Evolutionary conservation across 2,329 filamentous ascomycete genomes (phyloP).

Genomic region (Colletotrichum australisinense): DNA sequence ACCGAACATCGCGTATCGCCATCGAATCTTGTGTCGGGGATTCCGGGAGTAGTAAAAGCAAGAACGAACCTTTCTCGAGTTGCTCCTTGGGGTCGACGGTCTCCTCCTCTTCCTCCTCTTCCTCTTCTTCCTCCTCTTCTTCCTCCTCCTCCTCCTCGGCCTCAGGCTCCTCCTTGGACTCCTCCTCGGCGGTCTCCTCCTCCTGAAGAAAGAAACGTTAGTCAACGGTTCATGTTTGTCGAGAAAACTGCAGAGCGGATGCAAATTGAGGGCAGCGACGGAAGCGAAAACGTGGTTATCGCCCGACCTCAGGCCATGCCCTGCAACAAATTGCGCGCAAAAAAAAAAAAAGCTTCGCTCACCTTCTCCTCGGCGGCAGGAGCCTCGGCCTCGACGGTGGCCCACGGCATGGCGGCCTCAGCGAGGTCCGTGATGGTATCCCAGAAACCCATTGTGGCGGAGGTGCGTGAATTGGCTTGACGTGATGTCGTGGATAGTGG

Average conservation of each 20-base stretch:
- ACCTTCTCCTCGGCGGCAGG: slow-evolving; percentile 74
- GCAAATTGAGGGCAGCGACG: neutral
- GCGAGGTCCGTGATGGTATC: slow-evolving; percentile 72
- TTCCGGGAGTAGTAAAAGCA: slow-evolving; percentile 1
- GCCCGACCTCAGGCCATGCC: neutral
- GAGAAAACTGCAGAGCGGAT: neutral
- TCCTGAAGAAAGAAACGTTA: slow-evolving; percentile 42
- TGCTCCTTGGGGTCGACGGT: slow-evolving; percentile 86
- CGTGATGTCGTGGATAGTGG: slow-evolving; percentile 34
- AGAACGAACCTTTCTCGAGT: slow-evolving; percentile 87
- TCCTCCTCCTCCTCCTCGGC: slow-evolving; percentile 69
- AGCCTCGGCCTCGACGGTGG: slow-evolving; percentile 73
- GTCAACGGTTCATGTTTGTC: neutral
- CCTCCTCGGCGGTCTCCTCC: slow-evolving; percentile 51
- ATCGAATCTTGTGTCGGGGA: neutral
- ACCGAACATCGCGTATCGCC: neutral
- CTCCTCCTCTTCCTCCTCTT: slow-evolving; percentile 86
- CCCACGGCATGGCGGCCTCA: slow-evolving; percentile 74
- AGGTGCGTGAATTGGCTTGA: slow-evolving; percentile 45
- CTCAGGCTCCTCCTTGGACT: slow-evolving; percentile 57
- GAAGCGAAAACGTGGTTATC: neutral
- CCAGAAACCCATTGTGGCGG: slow-evolving; percentile 73
- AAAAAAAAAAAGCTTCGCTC: slow-evolving; percentile 39
- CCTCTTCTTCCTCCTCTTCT: slow-evolving; percentile 80
- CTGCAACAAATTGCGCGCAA: slow-evolving; percentile 33